A percentile compares a stretch with the other conserved stretches of the same genome.
Evolutionary conservation across 192 early-diverging fungal genomes (phyloP).

Genomic region (Powellomyces hirtus): DNA sequence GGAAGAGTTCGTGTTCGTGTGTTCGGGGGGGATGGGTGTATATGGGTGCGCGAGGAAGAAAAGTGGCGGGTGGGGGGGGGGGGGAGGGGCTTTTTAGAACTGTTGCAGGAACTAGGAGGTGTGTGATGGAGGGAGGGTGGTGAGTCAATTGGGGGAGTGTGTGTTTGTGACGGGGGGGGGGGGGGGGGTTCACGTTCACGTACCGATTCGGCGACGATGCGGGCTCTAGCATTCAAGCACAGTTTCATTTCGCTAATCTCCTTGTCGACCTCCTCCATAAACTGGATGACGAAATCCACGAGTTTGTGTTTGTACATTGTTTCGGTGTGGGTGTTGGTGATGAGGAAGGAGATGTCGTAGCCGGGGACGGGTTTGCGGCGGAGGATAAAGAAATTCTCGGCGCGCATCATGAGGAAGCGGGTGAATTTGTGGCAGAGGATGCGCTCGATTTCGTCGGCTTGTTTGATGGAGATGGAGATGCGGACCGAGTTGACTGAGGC

Average conservation of each 20-base stretch:
- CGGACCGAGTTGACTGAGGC: constrained; percentile 91
- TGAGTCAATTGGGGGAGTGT: not conserved
- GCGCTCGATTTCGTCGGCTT: constrained; percentile 94
- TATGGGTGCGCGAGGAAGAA: no score
- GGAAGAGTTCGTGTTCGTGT: no score
- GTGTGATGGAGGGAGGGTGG: not conserved
- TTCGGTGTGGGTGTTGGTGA: constrained; percentile 97
- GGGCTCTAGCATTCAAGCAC: constrained; percentile 85
- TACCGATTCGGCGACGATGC: constrained; percentile 84
- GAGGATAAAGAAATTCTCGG: constrained; percentile 94
- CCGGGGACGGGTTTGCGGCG: constrained; percentile 84
- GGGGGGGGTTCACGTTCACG: no score
- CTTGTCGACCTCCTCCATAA: constrained; percentile 99
- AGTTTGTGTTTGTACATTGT: constrained; percentile 99
- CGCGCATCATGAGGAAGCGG: constrained; percentile 95
- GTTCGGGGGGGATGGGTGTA: no score
- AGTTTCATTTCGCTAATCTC: constrained; percentile 99
- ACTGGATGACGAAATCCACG: constrained; percentile 98
- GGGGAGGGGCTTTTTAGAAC: no score
- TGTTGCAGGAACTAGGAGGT: not conserved
- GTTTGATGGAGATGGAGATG: constrained; percentile 93
- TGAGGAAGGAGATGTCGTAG: constrained; percentile 94
- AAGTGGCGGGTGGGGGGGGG: no score
- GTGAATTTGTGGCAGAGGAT: constrained; percentile 96
- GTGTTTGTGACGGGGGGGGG: no score